Evolutionary conservation across 345 rosid species (phyloP).

Genomic region (Streptanthus diversifolius): DNA sequence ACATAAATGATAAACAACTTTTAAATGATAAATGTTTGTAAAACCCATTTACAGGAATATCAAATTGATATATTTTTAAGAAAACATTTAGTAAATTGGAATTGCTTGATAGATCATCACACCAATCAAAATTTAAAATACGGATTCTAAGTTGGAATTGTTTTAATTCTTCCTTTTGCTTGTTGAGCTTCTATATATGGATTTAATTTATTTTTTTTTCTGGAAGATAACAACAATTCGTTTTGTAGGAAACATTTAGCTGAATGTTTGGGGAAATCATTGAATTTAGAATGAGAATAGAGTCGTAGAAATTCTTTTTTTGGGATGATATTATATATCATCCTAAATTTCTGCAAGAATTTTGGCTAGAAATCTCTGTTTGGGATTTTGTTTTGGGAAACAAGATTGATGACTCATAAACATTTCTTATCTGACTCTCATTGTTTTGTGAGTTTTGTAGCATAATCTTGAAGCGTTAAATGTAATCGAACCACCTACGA

Average conservation of each 20-base stretch:
- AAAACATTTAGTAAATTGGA: no score
- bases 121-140: no score
- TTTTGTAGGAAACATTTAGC: neutral
- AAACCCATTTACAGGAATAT: no score
- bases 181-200: neutral
- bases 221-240: neutral
- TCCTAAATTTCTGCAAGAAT: neutral
- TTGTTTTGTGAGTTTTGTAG: neutral
- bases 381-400: neutral
- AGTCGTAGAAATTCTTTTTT: no score
- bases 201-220: neutral
- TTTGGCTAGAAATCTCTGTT: neutral
- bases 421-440: neutral
- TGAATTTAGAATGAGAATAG: neutral
- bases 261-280: neutral
- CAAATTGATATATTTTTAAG: no score
- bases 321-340: neutral
- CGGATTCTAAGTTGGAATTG: no score
- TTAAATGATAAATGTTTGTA: no score
- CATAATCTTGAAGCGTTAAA: neutral
- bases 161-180: neutral
- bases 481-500: neutral
- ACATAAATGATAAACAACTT: no score
- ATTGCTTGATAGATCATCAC: no score
- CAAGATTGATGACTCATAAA: neutral